Base-by-base conservation (phyloP, 306 rosid species). In the Cucurbita maxima region DNA sequence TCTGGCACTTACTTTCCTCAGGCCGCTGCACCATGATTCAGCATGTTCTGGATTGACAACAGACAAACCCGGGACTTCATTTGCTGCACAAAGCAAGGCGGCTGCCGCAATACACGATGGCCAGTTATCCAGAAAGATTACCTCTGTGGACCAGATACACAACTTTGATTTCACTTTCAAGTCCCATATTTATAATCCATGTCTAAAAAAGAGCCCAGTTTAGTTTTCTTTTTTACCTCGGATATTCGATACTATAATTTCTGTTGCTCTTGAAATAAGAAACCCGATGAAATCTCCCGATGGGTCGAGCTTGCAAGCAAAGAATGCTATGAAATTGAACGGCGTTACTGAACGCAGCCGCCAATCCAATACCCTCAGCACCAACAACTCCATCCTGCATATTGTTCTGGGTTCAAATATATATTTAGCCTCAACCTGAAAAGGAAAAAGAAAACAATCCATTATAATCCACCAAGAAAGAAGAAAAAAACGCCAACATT, bases 51-150 rank as follows among this genome's bases (percentile, higher is more conserved):
- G 96, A 73, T 81, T 76, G 40, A 85, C 85, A 74, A 84, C 75
- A 36, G 97, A 87, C 83, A 90, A 79, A 82, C 83, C 84, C 10
- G 96, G 97, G 78, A 89, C 85, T 83, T 91, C 90, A 72, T 86
- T 87, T 44, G 96, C 91, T 20, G 97, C 97, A 22, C 88, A 87
- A 58, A 95, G 90, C 75, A 91, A 85, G 20, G 96, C 96, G 12
- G 96, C 91, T 2, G 86, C 99, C 40, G 99, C 97, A 79, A 91
- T 91, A 87, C 99, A 95, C 41, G 99, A 95, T 79, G 99, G 99
- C 97, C 97, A 80, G 67, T 86, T 88, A 48, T 89, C 97, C 77
- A 91, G 84, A 85, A 91, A 84, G 82, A 86, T 86, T 40, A 88
- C 83, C 80, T 95, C 99, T 91, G 88, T 76, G 55, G 79, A 80